These are phyloP conservation scores for Yarrowia sp. DNA, from an alignment of 805 yeast genomes.

Conservation along the genomic window DNA sequence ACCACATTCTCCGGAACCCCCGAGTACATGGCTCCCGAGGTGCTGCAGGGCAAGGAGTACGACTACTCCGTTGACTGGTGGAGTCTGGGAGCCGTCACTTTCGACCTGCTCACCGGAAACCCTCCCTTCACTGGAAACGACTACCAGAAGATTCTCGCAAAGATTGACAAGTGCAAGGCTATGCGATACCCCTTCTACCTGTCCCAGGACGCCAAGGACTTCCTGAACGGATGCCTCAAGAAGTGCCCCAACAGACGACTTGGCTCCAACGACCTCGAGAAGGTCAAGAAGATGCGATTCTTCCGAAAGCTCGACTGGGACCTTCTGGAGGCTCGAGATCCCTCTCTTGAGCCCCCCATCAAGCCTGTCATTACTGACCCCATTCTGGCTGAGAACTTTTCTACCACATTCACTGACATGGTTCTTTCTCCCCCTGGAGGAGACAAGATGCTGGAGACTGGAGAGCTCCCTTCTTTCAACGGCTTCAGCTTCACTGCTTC, in stretches of 20 bases:
- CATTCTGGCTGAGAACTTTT: conserved; percentile 79
- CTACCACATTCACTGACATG: conserved; percentile 73
- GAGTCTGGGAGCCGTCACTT: conserved; percentile 81
- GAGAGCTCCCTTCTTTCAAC: conserved; percentile 5
- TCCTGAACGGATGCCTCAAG: conserved; percentile 60
- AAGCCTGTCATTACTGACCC: conserved; percentile 82
- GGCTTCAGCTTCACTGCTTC: conserved; percentile 21
- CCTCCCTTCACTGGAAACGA: conserved; percentile 89
- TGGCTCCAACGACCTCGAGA: conserved; percentile 55
- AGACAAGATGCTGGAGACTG: background rate
- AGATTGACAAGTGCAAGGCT: conserved; percentile 63
- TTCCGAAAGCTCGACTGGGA: conserved; percentile 78
- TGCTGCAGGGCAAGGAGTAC: conserved; percentile 71
- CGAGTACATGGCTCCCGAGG: conserved; percentile 89
- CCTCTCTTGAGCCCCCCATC: conserved; percentile 64
- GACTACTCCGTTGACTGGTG: conserved; percentile 87
- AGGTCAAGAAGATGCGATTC: conserved; percentile 62
- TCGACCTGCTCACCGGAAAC: conserved; percentile 76
- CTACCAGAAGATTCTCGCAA: conserved; percentile 71
- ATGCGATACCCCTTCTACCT: conserved; percentile 70
- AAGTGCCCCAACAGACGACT: conserved; percentile 67
- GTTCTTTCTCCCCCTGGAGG: conserved; percentile 38
- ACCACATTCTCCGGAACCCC: conserved; percentile 71
- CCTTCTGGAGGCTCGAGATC: conserved; percentile 49
- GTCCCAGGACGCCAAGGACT: conserved; percentile 75